phyloP scores from a whole-genome alignment of 2,329 filamentous ascomycete genomes.

The Claviceps sp. region DNA sequence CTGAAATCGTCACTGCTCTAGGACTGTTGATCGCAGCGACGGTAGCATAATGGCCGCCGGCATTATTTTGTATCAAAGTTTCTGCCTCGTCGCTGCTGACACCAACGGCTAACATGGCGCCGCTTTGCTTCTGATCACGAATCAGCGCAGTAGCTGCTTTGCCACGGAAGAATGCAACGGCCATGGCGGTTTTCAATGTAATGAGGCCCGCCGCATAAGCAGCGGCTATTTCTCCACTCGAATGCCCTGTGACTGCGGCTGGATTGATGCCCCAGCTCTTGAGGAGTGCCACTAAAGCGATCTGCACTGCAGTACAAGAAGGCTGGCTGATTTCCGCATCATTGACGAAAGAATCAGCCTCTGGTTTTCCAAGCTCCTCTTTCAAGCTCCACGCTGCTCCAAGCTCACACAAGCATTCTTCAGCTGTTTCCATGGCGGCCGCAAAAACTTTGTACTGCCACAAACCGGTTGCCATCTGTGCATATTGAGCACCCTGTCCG shows the following conservation, averaged over 20 bases:
- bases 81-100: slow-evolving; percentile 1
- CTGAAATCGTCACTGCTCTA: slow-evolving; percentile 17
- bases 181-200: slow-evolving; percentile 10
- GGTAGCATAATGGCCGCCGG: not conserved
- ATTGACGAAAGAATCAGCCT: slow-evolving; percentile 2
- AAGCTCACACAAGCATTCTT: slow-evolving; percentile 5
- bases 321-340: slow-evolving; percentile 17
- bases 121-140: slow-evolving; percentile 1
- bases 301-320: slow-evolving; percentile 23
- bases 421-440: slow-evolving; percentile 11
- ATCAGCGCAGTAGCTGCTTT: slow-evolving; percentile 5
- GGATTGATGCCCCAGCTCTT: slow-evolving; percentile 14
- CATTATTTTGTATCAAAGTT: slow-evolving; percentile 3
- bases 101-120: slow-evolving; percentile 18
- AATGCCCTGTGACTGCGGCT: slow-evolving; percentile 17
- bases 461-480: slow-evolving; percentile 5
- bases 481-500: slow-evolving; percentile 22
- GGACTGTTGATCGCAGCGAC: slow-evolving; percentile 19
- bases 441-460: slow-evolving; percentile 1
- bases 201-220: slow-evolving; percentile 17
- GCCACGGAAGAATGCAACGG: slow-evolving; percentile 10
- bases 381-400: slow-evolving; percentile 15
- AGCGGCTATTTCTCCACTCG: slow-evolving; percentile 22
- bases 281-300: slow-evolving; percentile 22
- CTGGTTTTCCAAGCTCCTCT: slow-evolving; percentile 13